Percentiles rank a stretch among this genome's conserved stretches.
phyloP scores from a whole-genome alignment of 495 filamentous ascomycete species.

The Astrocystis sublimbata region DNA sequence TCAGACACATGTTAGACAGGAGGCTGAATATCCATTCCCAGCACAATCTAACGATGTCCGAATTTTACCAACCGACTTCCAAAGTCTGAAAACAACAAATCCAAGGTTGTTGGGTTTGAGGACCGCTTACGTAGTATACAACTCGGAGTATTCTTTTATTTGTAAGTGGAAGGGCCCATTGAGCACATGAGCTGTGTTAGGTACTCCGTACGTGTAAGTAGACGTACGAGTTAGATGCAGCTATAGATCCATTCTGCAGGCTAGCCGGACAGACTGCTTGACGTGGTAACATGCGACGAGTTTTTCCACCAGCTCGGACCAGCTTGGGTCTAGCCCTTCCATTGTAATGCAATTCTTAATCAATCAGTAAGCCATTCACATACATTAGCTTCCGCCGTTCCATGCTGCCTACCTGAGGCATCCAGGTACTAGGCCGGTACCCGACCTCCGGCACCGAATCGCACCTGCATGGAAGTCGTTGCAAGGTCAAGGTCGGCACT shows the following conservation, averaged over 20 bases:
- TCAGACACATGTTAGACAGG: not conserved
- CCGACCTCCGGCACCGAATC: too few relatives aligned
- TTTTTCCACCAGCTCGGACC: not conserved
- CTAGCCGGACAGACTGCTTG: not conserved
- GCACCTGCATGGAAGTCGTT: too few relatives aligned
- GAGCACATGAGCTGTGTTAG: too few relatives aligned
- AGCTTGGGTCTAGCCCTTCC: too few relatives aligned
- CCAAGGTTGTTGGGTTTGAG: not conserved
- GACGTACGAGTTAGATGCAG: too few relatives aligned
- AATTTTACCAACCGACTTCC: too few relatives aligned
- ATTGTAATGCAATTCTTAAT: slow-evolving; percentile 2
- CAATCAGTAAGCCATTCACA: slow-evolving; percentile 13
- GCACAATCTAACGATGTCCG: not conserved
- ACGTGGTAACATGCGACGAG: not conserved
- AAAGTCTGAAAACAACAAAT: not conserved
- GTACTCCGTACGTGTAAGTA: too few relatives aligned
- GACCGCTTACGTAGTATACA: not conserved
- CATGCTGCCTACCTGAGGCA: not conserved
- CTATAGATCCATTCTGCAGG: not conserved
- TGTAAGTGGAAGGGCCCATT: not conserved
- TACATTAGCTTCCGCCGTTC: not conserved
- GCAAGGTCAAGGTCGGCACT: too few relatives aligned
- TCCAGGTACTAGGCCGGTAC: too few relatives aligned
- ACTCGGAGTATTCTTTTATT: not conserved
- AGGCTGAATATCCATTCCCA: not conserved